Percentiles rank a stretch among this genome's conserved stretches.
Evolutionary conservation across 2,329 filamentous ascomycete genomes (phyloP).

Genomic region (Botrytis byssoidea): DNA sequence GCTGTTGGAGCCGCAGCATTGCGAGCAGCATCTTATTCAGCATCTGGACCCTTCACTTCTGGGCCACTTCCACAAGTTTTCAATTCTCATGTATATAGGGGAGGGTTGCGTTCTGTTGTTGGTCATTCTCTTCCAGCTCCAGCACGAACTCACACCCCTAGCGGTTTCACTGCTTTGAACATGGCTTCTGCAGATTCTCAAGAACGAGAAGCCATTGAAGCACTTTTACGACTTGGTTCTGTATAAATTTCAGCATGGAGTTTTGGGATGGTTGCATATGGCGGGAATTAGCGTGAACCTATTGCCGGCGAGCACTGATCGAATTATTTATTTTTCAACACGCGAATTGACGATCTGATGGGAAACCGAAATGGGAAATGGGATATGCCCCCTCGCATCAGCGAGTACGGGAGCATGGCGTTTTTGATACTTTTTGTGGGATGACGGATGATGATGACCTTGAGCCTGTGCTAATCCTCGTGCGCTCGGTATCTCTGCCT

Average conservation of each 20-base stretch:
- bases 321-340: conserved; percentile 32
- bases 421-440: conserved; percentile 29
- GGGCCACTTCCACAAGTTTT: conserved; percentile 28
- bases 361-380: conserved; percentile 24
- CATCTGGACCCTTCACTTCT: conserved; percentile 53
- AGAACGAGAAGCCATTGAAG: conserved; percentile 79
- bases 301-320: conserved; percentile 40
- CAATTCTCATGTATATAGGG: conserved; percentile 51
- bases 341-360: conserved; percentile 33
- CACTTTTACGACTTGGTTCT: conserved; percentile 78
- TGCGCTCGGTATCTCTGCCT: conserved; percentile 35
- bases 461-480: conserved; percentile 38
- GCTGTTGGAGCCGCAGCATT: conserved; percentile 83
- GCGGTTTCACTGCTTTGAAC: conserved; percentile 47
- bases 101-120: conserved; percentile 28
- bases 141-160: conserved; percentile 45
- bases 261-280: conserved; percentile 34
- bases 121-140: conserved; percentile 37
- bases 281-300: conserved; percentile 33
- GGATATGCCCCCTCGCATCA: conserved; percentile 24
- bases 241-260: conserved; percentile 49
- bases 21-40: conserved; percentile 63
- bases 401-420: conserved; percentile 32
- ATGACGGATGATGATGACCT: conserved; percentile 29
- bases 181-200: conserved; percentile 58